Evolutionary conservation across 148 eudicot genomes (phyloP), one percentile per base, ranked within the genome.

Genomic region (Vaccinium vitisidaea): DNA sequence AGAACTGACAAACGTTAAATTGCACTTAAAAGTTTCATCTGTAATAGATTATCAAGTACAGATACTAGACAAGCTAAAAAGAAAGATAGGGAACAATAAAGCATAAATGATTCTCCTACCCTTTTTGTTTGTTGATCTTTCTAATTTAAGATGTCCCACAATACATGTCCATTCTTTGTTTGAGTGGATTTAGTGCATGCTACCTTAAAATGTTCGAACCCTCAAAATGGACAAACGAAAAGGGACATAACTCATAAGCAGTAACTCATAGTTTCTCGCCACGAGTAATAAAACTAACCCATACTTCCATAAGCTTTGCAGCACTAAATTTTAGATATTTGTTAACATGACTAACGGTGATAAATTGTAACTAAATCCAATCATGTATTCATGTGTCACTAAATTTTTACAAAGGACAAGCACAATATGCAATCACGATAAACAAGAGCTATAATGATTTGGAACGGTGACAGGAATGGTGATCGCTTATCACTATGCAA

Each of bases 21-120:
- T 32, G 56, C 80, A 53, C 50, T 25, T 48, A 61, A 84, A 77
- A 55, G 61, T 16, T 75, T 27, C 50, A 71, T 2, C 13, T 8
- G 25, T 63, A 73, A 63, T 13, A 82, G 11, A 59, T 67, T 48
- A 75, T 23, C 32, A 55, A 75, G 32, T 61, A 56, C 23, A 32
- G 39, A 67, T 67, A 12, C 73, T 67, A 27, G 69, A 80, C 36
- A 50, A 86, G 81, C 61, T 54, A 75, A 36, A 39, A 43, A 13
- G 54, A 23, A 7, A 55, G 27, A 59, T 43, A 54, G 67, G 53
- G 32, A 85, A 49, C 27, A 49, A 77, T 23, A 23, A 76, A 81
- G 8, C 14, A 23, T 23, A 2, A 65, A 23, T 10, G 12, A 63
- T 65, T 23, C 30, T 65, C 71, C 15, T 4, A 23, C 71, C 71